These are phyloP conservation scores for Penicillium sp. DNA, from an alignment of 2,329 filamentous ascomycete genomes.

Conservation along the genomic window DNA sequence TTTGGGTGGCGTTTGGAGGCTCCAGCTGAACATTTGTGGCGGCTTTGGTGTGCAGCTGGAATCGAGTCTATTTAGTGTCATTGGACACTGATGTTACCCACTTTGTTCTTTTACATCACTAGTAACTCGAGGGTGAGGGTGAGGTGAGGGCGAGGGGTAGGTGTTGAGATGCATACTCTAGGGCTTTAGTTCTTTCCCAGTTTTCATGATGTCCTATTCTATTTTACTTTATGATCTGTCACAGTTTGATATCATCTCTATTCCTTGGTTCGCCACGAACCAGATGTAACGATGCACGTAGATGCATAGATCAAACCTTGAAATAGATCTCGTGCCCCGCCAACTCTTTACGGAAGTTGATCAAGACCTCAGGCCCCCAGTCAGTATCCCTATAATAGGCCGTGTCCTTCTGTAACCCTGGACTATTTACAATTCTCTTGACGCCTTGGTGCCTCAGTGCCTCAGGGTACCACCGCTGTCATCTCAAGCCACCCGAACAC, in stretches of 20 bases:
- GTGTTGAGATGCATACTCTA: too few relatives aligned
- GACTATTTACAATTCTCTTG: not conserved
- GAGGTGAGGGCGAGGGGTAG: not conserved
- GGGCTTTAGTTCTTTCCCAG: too few relatives aligned
- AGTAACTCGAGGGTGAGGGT: too few relatives aligned
- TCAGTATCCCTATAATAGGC: not conserved
- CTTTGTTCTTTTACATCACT: not conserved
- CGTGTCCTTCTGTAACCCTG: not conserved
- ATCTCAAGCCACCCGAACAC: not conserved
- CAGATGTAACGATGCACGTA: not conserved
- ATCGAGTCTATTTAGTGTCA: not conserved
- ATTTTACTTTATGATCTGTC: not conserved
- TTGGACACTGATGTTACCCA: not conserved
- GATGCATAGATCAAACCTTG: too few relatives aligned
- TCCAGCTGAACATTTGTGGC: conserved; percentile 19
- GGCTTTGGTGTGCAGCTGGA: conserved; percentile 13
- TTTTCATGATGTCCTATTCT: not conserved
- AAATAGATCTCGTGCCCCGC: not conserved
- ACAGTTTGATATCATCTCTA: not conserved
- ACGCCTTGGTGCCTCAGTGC: not conserved
- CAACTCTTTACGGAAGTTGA: not conserved
- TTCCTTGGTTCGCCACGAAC: not conserved
- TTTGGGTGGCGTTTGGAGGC: conserved; percentile 11
- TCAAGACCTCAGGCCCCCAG: not conserved
- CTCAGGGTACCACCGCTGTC: too few relatives aligned